Evolutionary conservation across 495 filamentous ascomycete species (phyloP), one percentile per base, ranked within the genome.

Genomic region (Penicillium mononematosum): DNA sequence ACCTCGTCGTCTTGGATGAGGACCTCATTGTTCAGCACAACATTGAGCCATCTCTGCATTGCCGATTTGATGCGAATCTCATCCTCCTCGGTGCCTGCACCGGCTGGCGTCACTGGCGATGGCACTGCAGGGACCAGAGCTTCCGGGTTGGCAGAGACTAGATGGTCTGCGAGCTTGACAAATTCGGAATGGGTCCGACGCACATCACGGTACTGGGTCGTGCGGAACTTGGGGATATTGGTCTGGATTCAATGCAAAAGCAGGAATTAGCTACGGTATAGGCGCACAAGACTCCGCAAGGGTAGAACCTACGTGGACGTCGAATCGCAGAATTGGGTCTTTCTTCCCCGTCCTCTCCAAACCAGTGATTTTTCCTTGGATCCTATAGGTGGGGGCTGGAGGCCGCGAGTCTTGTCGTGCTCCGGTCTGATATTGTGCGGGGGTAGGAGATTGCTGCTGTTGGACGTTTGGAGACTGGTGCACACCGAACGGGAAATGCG

Each of bases 81-180:
- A 63, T 99, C 95, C 70, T 99, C 95, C 48, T 97, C 94, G 11
- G 95, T 99, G 17, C 95, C 95, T 11, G 91, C 91, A 19, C 95
- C 95, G 17, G 95, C 95, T 10, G 92, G 90, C 2, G 95, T 98
- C 50, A 93, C 76, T 5, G 92, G 82, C 17, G 92, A 89, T 39
- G 95, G 95, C 7, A 99, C 90, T 1, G 92, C 90, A n/a, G 95
- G 95, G 16, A 99, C 94, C n/a, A 98, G 78, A 24, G 92, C 90
- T 75, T 99, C 95, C 11, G 95, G 95, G 66, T 97, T 97, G 14
- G 92, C 90, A 34, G 92, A 95, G 62, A 97, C 89, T 29, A 99
- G 78, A 68, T 99, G 95, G 51, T 96, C 90, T 24, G 90, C 91
- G 22, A 99, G 86, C 67, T 98, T 98, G 55, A 87, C 80, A 64